Conservation (phyloP, 2,329 filamentous ascomycete species). For the Aspergillus amoenus region DNA sequence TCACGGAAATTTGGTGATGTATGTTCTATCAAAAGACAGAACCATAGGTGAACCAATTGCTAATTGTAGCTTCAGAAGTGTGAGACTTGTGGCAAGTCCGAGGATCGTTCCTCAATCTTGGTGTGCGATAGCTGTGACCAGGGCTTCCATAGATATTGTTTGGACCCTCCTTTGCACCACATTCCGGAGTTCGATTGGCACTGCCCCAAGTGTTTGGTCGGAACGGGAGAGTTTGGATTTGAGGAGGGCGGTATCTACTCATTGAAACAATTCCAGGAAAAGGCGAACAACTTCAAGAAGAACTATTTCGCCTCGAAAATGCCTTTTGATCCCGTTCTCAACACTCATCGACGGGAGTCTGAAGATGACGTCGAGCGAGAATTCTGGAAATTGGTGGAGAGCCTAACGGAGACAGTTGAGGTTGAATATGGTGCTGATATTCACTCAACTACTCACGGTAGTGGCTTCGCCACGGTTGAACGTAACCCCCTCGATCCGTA, state of each 20-base stretch:
- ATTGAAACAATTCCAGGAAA: constrained; percentile 91
- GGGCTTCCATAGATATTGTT: constrained; percentile 80
- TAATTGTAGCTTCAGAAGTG: constrained; percentile 63
- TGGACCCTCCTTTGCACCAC: constrained; percentile 78
- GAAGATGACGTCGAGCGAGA: constrained; percentile 96
- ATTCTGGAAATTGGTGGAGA: constrained; percentile 94
- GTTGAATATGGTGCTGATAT: constrained; percentile 98
- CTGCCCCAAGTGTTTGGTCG: constrained; percentile 90
- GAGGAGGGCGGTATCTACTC: constrained; percentile 97
- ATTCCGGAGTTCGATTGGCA: constrained; percentile 91
- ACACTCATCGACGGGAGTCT: constrained; percentile 76
- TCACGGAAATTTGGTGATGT: constrained; percentile 60
- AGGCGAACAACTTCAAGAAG: constrained; percentile 92
- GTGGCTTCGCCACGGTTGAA: constrained; percentile 92
- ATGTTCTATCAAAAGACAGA: constrained; percentile 22
- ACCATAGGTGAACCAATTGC: constrained; percentile 10
- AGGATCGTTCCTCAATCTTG: constrained; percentile 69
- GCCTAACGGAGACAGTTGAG: constrained; percentile 91
- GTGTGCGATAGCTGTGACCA: constrained; percentile 90
- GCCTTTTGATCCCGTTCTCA: constrained; percentile 80
- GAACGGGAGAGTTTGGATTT: constrained; percentile 94
- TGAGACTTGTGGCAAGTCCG: constrained; percentile 78
- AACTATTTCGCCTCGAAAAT: constrained; percentile 89
- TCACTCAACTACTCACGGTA: constrained; percentile 95
- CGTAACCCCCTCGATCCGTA: constrained; percentile 85